These are phyloP conservation scores for Zizania palustris DNA, from an alignment of 202 grass and related monocot species.

Conservation along the genomic window DNA sequence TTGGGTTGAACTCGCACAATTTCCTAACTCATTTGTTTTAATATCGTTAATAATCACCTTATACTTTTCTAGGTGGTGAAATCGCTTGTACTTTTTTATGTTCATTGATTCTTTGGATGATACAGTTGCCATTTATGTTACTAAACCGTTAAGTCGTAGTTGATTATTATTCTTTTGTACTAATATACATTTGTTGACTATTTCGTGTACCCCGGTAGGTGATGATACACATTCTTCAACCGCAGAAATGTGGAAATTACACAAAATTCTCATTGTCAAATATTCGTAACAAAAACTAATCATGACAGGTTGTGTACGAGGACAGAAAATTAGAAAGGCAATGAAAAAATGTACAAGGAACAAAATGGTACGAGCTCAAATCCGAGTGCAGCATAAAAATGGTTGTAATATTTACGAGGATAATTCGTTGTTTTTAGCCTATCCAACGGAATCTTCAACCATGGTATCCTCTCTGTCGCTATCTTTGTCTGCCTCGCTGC, in stretches of 20 bases:
- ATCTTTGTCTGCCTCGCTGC: constrained; percentile 36
- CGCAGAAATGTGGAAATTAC: neutral
- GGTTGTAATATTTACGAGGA: constrained; percentile 38
- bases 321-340: constrained; percentile 1
- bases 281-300: constrained; percentile 2
- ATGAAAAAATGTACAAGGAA: neutral
- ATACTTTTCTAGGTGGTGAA: constrained; percentile 46
- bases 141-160: constrained; percentile 43
- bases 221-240: neutral
- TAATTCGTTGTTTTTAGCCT: constrained; percentile 20
- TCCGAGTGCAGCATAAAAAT: neutral
- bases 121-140: constrained; percentile 45
- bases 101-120: constrained; percentile 56
- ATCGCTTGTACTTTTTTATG: constrained; percentile 42
- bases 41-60: constrained; percentile 58
- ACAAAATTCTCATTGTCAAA: constrained; percentile 11
- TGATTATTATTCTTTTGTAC: constrained; percentile 46
- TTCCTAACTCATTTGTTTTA: constrained; percentile 57
- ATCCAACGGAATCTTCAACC: constrained; percentile 69
- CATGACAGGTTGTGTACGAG: constrained; percentile 28
- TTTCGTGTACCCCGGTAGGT: constrained; percentile 12
- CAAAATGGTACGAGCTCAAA: constrained; percentile 19
- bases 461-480: constrained; percentile 42
- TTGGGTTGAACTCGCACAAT: constrained; percentile 42
- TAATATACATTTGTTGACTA: neutral